Evolutionary conservation across 768 basidiomycete species (phyloP).

Genomic region (Russula vinacea): DNA sequence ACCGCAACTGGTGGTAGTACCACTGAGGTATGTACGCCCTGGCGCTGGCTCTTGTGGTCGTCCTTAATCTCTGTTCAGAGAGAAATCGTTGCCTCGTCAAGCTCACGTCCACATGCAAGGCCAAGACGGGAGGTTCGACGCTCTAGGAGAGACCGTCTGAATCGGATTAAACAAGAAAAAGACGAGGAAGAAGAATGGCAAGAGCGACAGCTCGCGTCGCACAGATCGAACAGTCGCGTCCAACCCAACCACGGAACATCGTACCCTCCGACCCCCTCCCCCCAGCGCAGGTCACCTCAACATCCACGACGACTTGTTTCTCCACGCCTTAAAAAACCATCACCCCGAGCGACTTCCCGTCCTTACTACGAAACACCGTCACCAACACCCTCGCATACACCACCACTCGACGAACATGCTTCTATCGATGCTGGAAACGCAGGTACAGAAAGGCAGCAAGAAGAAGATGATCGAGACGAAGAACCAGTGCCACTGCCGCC

Average conservation of each 20-base stretch:
- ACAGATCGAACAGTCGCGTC: not conserved
- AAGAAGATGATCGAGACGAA: constrained; percentile 9
- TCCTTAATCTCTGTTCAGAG: not conserved
- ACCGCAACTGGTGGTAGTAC: constrained; percentile 53
- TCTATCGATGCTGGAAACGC: not conserved
- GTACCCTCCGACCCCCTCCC: constrained; percentile 14
- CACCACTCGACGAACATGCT: not conserved
- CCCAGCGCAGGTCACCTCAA: not conserved
- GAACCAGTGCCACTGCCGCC: constrained; percentile 36
- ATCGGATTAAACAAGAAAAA: not conserved
- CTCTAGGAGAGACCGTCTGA: constrained; percentile 8
- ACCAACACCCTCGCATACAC: not conserved
- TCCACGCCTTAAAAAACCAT: not conserved
- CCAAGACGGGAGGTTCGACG: constrained; percentile 2
- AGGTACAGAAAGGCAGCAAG: constrained; percentile 29
- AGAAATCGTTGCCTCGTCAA: constrained; percentile 5
- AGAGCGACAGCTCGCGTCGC: constrained; percentile 11
- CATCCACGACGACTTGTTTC: constrained; percentile 2
- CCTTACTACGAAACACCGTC: not conserved
- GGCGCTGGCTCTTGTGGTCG: not conserved
- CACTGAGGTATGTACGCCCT: constrained; percentile 22
- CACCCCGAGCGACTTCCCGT: not conserved
- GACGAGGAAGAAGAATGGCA: constrained; percentile 12
- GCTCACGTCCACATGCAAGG: constrained; percentile 5
- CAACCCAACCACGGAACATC: constrained; percentile 20